Base-by-base conservation (phyloP, 768 basidiomycete genomes). In the Leucosporidium yakuticum region DNA sequence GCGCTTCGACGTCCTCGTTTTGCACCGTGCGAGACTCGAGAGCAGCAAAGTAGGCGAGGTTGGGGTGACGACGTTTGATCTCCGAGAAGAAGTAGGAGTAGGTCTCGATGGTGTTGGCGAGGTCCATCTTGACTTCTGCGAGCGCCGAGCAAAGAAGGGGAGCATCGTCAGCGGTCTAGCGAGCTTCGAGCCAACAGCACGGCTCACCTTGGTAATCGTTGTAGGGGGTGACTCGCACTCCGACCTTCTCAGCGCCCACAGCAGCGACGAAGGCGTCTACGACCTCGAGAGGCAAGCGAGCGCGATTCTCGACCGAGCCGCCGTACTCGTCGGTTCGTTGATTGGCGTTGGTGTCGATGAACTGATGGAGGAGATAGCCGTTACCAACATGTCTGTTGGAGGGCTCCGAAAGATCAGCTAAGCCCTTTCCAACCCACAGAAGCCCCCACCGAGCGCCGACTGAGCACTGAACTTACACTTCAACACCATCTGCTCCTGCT, bases 231-330 rank as follows among this genome's bases (percentile, higher is more conserved):
- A 88, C 48, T 14, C 87, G 81, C 55, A 88, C 79, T 0, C 79
- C 85, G 4, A 83, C 81, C n/a, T 81, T 81, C 31, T 84, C 81
- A 29, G 80, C 75, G 0, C 88, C 87, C 44, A 88, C 77, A 1
- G 83, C 82, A 0, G 80, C 76, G 6, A 78, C 79, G 1, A 88
- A 77, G 2, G 83, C 84, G 48, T 83, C 81, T 9, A 85, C 74
- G 50, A 87, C 79, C 65, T 86, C 84, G 8, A 87, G 78, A 0
- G 77, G 74, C 75, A 90, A 88, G 34, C 84, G 80, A 1, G 81
- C 79, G 8, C 89, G 80, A 64, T 83, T 84, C 75, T 86, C 84
- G 36, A 88, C 77, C 56, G 82, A 83, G 4, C 89, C 88, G 0
- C 88, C 88, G 76, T 87, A 90, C 15, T 54, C 82, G 78, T 75